Conservation (phyloP, 768 basidiomycete genomes). For the Termitomyces heimii region DNA sequence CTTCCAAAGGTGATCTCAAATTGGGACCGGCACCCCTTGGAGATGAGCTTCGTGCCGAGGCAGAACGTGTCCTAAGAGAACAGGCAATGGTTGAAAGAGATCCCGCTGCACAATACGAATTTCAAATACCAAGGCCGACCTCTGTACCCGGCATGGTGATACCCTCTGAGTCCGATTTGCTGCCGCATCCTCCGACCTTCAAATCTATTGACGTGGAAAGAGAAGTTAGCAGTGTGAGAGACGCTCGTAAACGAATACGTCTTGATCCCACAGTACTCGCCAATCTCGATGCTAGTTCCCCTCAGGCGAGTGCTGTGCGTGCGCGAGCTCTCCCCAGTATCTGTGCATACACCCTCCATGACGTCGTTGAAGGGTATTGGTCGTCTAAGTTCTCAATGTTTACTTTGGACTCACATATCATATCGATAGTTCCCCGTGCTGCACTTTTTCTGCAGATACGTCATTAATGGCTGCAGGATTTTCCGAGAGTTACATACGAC, state of each 20-base stretch:
- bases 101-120: slow-evolving; percentile 59
- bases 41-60: slow-evolving; percentile 77
- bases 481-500: slow-evolving; percentile 87
- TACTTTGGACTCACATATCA: background rate
- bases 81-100: slow-evolving; percentile 75
- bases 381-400: background rate
- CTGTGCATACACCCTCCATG: slow-evolving; percentile 92
- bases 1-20: slow-evolving; percentile 71
- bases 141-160: slow-evolving; percentile 49
- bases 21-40: slow-evolving; percentile 77
- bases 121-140: slow-evolving; percentile 45
- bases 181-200: slow-evolving; percentile 79
- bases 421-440: slow-evolving; percentile 65
- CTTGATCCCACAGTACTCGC: slow-evolving; percentile 69
- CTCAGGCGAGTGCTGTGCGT: slow-evolving; percentile 51
- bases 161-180: slow-evolving; percentile 67
- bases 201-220: slow-evolving; percentile 83
- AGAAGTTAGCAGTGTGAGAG: slow-evolving; percentile 85
- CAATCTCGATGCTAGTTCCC: slow-evolving; percentile 50
- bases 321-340: slow-evolving; percentile 83
- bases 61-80: slow-evolving; percentile 74
- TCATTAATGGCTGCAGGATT: slow-evolving; percentile 94
- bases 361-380: slow-evolving; percentile 88
- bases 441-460: slow-evolving; percentile 85
- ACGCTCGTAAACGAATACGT: slow-evolving; percentile 88